Evolutionary conservation across 2,329 filamentous ascomycete species (phyloP), one percentile per base, ranked within the genome.

Genomic region (Hansfordia pulvinata): DNA sequence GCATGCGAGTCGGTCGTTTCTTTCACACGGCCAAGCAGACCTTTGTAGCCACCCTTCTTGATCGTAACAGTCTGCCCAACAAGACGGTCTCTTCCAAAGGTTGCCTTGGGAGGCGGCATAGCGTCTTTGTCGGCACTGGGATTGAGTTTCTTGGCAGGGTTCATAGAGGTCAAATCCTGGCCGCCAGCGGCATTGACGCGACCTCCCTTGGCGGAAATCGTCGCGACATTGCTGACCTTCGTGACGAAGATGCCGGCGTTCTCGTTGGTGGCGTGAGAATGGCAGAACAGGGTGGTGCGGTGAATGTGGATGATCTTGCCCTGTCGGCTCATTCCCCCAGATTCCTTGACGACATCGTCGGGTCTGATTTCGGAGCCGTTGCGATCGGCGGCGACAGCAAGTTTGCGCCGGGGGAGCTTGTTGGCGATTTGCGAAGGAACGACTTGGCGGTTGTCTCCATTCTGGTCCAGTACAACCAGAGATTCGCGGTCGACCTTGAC

Each of bases 401-500:
- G 71, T 43, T 80, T 82, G 35, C 85, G 77, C 43, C 75, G 75
- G 3, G 83, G 80, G 23, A 96, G 66, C 49, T 85, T 86, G 54
- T 90, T 90, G 15, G 84, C 76, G 36, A 98, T 85, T 47, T 93
- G 85, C 1, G 88, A 93, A 11, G 86, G 86, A 49, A 94, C 74
- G 3, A 93, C 64, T 35, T 80, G 81, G 33, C 84, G 76, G 10
- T 74, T 70, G 34, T 84, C 79, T 34, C 84, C 83, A 35, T 90
- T 81, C 49, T 98, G 90, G 44, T 98, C 88, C 8, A 98, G 60
- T 1, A 94, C 79, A 15, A 81, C 77, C 29, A 98, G 60, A 1
- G 84, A 88, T 53, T 98, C 90, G 28, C 86, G 79, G 44, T 98
- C 90, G 24, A 96, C 84, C 54, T 93, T 93, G 54, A 93, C 77